Conservation (phyloP, 805 yeast species). For the Ogataea sp. region DNA sequence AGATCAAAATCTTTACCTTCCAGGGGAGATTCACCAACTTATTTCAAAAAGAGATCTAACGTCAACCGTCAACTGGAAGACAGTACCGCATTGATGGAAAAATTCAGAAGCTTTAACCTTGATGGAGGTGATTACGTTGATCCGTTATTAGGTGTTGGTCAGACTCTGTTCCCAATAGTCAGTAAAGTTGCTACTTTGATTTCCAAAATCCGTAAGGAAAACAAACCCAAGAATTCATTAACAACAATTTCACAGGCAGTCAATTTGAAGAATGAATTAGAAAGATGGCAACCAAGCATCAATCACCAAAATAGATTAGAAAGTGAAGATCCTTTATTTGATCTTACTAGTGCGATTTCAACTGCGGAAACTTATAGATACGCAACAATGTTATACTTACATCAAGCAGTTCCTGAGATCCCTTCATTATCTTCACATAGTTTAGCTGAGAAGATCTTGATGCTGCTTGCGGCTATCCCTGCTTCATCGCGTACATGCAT, state of each 20-base stretch:
- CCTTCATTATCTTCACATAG: conserved; percentile 47
- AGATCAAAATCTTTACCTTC: neutral
- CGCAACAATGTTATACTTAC: conserved; percentile 50
- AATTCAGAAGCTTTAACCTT: conserved; percentile 28
- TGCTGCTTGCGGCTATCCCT: conserved; percentile 57
- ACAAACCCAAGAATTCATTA: conserved; percentile 32
- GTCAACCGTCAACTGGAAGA: neutral
- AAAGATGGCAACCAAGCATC: conserved; percentile 45
- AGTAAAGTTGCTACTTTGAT: conserved; percentile 56
- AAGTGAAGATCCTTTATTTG: conserved; percentile 41
- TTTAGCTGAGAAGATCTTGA: conserved; percentile 51
- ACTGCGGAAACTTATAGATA: conserved; percentile 66
- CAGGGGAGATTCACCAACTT: neutral
- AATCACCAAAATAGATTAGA: conserved; percentile 7
- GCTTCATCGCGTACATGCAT: conserved; percentile 46
- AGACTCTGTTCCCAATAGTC: conserved; percentile 53
- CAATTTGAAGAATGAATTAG: conserved; percentile 41
- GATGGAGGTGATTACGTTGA: conserved; percentile 40
- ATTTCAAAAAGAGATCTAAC: neutral
- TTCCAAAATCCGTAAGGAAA: conserved; percentile 20
- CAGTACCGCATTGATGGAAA: conserved; percentile 25
- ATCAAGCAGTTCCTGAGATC: conserved; percentile 66
- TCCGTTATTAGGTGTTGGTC: conserved; percentile 62
- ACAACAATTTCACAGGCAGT: conserved; percentile 46
- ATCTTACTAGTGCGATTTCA: conserved; percentile 50